Percentiles rank a stretch among this genome's conserved stretches.
Evolutionary conservation across 768 basidiomycete genomes (phyloP).

Genomic region (Daedalea quercina): DNA sequence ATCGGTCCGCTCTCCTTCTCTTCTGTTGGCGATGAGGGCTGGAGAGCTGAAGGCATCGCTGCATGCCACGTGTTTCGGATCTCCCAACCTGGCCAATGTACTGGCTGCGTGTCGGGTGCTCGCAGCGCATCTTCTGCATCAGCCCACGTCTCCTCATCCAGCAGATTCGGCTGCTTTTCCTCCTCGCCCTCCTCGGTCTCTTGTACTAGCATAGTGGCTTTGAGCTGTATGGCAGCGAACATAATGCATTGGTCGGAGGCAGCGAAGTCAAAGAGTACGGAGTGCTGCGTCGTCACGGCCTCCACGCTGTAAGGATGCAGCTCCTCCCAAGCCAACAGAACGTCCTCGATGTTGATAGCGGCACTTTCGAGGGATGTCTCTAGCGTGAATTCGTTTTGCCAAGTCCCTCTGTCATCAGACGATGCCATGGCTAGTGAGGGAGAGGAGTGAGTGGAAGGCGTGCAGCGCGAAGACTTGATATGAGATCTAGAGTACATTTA

Average conservation of each 20-base stretch:
- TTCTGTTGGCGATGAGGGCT: background rate
- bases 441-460: too few relatives aligned
- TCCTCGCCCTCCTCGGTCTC: background rate
- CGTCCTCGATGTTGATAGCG: background rate
- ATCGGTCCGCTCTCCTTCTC: background rate
- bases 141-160: background rate
- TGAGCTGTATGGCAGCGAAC: constrained; percentile 8
- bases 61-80: background rate
- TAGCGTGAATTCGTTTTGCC: background rate
- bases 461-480: too few relatives aligned
- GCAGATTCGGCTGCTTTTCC: too few relatives aligned
- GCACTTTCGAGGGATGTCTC: background rate
- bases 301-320: constrained; percentile 8
- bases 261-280: constrained; percentile 4
- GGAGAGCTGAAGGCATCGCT: background rate
- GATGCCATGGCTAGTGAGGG: too few relatives aligned
- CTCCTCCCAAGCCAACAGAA: constrained; percentile 4
- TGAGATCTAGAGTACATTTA: too few relatives aligned
- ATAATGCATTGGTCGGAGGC: constrained; percentile 6
- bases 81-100: too few relatives aligned
- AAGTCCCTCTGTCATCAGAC: too few relatives aligned
- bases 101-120: too few relatives aligned
- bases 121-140: too few relatives aligned
- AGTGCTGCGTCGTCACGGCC: background rate
- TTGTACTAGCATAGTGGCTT: background rate